Conservation (phyloP, 2,329 filamentous ascomycete genomes). For the Ampelomyces quisqualis region DNA sequence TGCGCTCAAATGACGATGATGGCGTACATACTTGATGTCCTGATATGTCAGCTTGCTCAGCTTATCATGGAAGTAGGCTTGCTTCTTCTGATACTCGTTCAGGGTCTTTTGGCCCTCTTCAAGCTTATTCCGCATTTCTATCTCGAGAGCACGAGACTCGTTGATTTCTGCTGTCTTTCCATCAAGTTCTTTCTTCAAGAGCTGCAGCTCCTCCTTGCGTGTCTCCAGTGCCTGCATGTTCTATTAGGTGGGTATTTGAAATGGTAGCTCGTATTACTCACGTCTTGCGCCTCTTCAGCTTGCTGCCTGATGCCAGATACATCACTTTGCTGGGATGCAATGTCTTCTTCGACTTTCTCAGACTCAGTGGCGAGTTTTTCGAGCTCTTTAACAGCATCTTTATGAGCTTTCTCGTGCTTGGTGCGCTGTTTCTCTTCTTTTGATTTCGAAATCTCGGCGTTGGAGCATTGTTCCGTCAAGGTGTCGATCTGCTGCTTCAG, state of each 20-base stretch:
- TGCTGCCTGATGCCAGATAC: slow-evolving; percentile 70
- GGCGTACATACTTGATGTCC: slow-evolving; percentile 56
- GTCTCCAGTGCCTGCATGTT: slow-evolving; percentile 61
- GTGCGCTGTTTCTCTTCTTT: slow-evolving; percentile 91
- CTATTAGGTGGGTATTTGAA: slow-evolving; percentile 18
- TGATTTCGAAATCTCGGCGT: slow-evolving; percentile 80
- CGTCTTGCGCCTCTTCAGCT: slow-evolving; percentile 78
- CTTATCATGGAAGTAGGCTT: slow-evolving; percentile 87
- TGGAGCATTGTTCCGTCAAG: slow-evolving; percentile 78
- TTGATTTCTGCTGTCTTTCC: slow-evolving; percentile 84
- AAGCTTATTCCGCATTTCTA: slow-evolving; percentile 97
- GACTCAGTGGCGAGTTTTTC: slow-evolving; percentile 70
- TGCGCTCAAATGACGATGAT: neutral
- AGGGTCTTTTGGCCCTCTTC: slow-evolving; percentile 94
- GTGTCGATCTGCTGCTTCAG: slow-evolving; percentile 78
- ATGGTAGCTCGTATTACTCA: slow-evolving; percentile 28
- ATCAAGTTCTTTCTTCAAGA: slow-evolving; percentile 82
- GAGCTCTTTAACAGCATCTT: slow-evolving; percentile 77
- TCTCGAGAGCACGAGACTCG: slow-evolving; percentile 82
- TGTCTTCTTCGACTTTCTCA: slow-evolving; percentile 75
- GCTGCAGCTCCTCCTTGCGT: slow-evolving; percentile 77
- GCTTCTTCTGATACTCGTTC: slow-evolving; percentile 78
- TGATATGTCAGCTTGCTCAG: slow-evolving; percentile 79
- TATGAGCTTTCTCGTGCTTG: slow-evolving; percentile 82
- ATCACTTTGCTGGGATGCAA: slow-evolving; percentile 72